phyloP scores from a whole-genome alignment of 2,329 filamentous ascomycete species.

The Acarospora socialis region DNA sequence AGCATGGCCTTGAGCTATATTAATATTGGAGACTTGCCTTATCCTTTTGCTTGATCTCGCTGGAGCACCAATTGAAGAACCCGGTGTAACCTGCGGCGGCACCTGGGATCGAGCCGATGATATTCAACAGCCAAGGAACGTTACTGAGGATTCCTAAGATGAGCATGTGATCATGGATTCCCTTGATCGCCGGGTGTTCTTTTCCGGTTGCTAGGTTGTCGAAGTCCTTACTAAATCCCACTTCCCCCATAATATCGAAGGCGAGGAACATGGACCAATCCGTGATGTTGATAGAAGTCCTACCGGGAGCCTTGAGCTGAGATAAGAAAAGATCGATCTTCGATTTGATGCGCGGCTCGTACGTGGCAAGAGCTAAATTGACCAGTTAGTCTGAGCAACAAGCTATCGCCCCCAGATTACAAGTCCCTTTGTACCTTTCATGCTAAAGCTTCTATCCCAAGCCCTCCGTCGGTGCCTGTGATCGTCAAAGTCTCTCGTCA shows the following conservation, averaged over 20 bases:
- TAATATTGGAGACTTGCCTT: conserved; percentile 13
- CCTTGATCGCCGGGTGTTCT: conserved; percentile 22
- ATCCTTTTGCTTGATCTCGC: conserved; percentile 21
- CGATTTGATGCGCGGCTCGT: conserved; percentile 2
- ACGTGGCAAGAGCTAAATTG: conserved; percentile 3
- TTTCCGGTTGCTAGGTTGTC: conserved; percentile 13
- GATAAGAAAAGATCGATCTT: conserved; percentile 2
- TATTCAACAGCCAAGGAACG: no score
- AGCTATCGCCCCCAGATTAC: no score
- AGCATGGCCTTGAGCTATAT: no score
- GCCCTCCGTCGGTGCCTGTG: conserved; percentile 6
- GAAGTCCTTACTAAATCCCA: conserved; percentile 15
- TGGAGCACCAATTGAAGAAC: no score
- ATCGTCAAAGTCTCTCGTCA: conserved; percentile 2
- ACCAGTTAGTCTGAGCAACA: conserved; percentile 11
- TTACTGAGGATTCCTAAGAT: conserved; percentile 21
- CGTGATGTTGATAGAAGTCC: conserved; percentile 4
- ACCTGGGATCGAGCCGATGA: no score
- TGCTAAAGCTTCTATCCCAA: conserved; percentile 7
- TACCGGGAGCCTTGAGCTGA: neutral
- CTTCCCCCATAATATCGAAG: conserved; percentile 15
- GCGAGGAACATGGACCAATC: conserved; percentile 15
- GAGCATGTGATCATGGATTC: conserved; percentile 23
- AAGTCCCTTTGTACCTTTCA: conserved; percentile 8
- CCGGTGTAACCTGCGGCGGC: no score